These are phyloP conservation scores for Skeletonema tropicum DNA, from an alignment of 108 stramenopile species.

Conservation along the genomic window DNA sequence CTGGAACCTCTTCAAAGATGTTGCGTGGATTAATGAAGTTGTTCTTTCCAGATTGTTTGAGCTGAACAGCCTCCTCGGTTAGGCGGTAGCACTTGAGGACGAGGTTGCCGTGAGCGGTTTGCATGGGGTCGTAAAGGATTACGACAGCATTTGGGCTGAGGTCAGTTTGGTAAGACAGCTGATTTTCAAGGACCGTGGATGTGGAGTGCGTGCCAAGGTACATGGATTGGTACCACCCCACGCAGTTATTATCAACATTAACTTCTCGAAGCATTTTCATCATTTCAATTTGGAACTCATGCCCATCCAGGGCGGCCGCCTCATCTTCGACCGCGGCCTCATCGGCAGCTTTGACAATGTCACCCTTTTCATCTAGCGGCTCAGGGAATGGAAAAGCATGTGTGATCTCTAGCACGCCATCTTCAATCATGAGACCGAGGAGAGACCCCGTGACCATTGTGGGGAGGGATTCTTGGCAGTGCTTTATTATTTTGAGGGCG, in stretches of 20 bases:
- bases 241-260: slow-evolving; percentile 98
- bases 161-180: slow-evolving; percentile 94
- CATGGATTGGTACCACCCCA: slow-evolving; percentile 99
- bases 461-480: slow-evolving; percentile 95
- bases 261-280: slow-evolving; percentile 98
- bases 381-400: slow-evolving; percentile 92
- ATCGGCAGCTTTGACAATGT: slow-evolving; percentile 43
- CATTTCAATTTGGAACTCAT: slow-evolving; percentile 96
- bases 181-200: slow-evolving; percentile 84
- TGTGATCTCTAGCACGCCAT: slow-evolving; percentile 89
- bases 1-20: slow-evolving; percentile 94
- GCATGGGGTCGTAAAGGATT: slow-evolving; percentile 96
- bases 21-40: slow-evolving; percentile 77
- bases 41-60: slow-evolving; percentile 66
- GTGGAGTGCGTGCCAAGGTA: slow-evolving; percentile 96
- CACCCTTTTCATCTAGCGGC: slow-evolving; percentile 54
- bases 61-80: slow-evolving; percentile 83
- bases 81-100: slow-evolving; percentile 93
- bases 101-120: slow-evolving; percentile 90
- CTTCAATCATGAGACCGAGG: slow-evolving; percentile 86
- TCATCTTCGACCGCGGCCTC: slow-evolving; percentile 67
- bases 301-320: slow-evolving; percentile 71
- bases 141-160: slow-evolving; percentile 95
- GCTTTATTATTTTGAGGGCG: slow-evolving; percentile 97
- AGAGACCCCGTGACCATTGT: slow-evolving; percentile 94